Evolutionary conservation across 495 filamentous ascomycete genomes (phyloP), one percentile per base, ranked within the genome.

Genomic region (Letharia lupina): DNA sequence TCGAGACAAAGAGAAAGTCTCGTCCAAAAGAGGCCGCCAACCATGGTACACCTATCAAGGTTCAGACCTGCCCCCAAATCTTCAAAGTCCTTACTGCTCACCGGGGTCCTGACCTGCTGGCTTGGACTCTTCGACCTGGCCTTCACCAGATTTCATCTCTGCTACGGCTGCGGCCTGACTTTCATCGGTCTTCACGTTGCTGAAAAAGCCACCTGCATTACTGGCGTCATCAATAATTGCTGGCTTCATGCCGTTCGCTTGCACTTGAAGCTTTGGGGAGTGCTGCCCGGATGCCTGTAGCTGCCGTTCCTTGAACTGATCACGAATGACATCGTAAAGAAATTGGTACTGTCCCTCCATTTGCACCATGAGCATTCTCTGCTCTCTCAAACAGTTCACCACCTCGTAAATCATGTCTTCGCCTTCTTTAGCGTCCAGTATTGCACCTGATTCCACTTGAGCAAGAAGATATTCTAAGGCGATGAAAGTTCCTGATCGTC

Each of bases 301-400:
- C 52, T 63, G 66, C 59, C 23, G 50, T 64, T 65, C 44, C n/a
- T 57, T 56, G 73, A 88, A 89, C 69, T 86, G 78, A 74, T 93
- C 89, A 57, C 84, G 82, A 64, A 97, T 71, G 0, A 96, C 91
- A 70, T 91, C 86, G 77, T 99, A 98, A 54, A 99, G 83, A 73
- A 99, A 98, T 23, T 83, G 74, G 72, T 91, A 91, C 76, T 99
- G 95, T 69, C 82, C 75, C 72, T 93, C 89, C 40, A 88, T 88
- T 76, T 98, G 94, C 6, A 99, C 95, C 95, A 98, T 99, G 74
- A 87, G 90, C 84, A 91, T 90, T 47, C 95, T 81, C 78, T 99
- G 95, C 75, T 93, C 83, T 39, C 95, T 84, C 71, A 99, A 81
- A 70, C 79, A 77, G 68, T 96, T 87, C 57, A 99, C 95, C 10